These are phyloP conservation scores for Leavenworthia alabamica DNA, from an alignment of 345 rosid species.

Conservation along the genomic window DNA sequence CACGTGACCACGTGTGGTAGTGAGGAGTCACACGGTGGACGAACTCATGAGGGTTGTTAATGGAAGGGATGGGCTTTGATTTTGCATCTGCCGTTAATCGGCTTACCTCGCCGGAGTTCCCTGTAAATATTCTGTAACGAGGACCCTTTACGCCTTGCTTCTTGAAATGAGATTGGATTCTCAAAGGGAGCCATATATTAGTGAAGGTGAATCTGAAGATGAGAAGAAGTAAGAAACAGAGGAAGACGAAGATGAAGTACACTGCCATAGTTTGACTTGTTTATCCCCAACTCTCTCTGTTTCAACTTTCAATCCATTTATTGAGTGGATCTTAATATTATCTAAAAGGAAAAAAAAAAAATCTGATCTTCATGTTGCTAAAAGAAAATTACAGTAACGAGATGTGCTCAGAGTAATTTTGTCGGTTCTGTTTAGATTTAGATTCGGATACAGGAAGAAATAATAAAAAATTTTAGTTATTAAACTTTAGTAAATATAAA, in stretches of 20 bases:
- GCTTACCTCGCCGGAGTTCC: slow-evolving; percentile 54
- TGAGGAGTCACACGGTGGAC: slow-evolving; percentile 48
- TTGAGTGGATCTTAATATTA: slow-evolving; percentile 9
- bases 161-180: slow-evolving; percentile 52
- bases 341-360: not conserved
- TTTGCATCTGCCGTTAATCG: slow-evolving; percentile 36
- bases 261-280: not conserved
- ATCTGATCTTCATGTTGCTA: not conserved
- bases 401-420: no score
- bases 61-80: slow-evolving; percentile 35
- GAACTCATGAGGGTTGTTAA: slow-evolving; percentile 34
- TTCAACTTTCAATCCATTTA: not conserved
- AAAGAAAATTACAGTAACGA: not conserved
- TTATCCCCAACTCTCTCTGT: not conserved
- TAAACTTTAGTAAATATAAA: no score
- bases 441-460: no score
- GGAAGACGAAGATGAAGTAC: slow-evolving; percentile 11
- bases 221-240: slow-evolving; percentile 24
- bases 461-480: no score
- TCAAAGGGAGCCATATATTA: slow-evolving; percentile 47
- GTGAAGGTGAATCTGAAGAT: slow-evolving; percentile 35
- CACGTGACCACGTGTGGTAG: slow-evolving; percentile 50
- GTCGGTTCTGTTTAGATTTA: no score
- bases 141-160: slow-evolving; percentile 53
- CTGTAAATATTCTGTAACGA: slow-evolving; percentile 45